Evolutionary conservation across 345 rosid species (phyloP).

Genomic region (Zanthoxylum bungeanum): DNA sequence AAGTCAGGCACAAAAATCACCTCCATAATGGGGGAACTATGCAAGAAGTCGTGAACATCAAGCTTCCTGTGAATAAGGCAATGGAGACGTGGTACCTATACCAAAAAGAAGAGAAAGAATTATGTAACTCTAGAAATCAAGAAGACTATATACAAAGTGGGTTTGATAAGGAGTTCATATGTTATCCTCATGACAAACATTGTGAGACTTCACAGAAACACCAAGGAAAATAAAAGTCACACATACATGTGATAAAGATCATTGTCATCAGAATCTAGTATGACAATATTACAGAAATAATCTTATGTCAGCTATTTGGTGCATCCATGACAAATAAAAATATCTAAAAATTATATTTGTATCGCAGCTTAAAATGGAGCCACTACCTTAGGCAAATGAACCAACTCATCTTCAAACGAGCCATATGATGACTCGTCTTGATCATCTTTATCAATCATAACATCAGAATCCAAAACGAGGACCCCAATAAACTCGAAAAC

Average conservation of each 20-base stretch:
- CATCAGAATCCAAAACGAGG: slow-evolving; percentile 55
- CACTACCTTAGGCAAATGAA: slow-evolving; percentile 63
- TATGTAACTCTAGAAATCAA: neutral
- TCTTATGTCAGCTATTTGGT: neutral
- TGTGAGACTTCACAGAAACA: neutral
- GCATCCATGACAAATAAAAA: neutral
- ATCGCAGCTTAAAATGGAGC: slow-evolving; percentile 8
- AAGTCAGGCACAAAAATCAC: slow-evolving; percentile 28
- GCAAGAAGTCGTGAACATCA: slow-evolving; percentile 54
- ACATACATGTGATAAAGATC: too few species aligned
- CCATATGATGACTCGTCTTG: slow-evolving; percentile 43
- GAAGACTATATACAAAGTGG: neutral
- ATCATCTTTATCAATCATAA: slow-evolving; percentile 32
- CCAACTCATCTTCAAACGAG: slow-evolving; percentile 43
- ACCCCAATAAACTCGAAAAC: slow-evolving; percentile 87
- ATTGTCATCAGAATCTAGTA: neutral
- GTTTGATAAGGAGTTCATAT: neutral
- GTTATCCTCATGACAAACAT: neutral
- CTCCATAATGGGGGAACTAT: slow-evolving; percentile 45
- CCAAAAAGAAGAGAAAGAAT: slow-evolving; percentile 5
- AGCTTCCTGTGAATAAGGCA: slow-evolving; percentile 84
- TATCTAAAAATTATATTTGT: neutral
- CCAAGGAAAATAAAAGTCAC: too few species aligned
- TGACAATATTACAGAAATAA: neutral
- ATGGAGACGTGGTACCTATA: slow-evolving; percentile 84